These are phyloP conservation scores for Yarrowia porcina DNA, from an alignment of 805 yeast species.

Conservation along the genomic window DNA sequence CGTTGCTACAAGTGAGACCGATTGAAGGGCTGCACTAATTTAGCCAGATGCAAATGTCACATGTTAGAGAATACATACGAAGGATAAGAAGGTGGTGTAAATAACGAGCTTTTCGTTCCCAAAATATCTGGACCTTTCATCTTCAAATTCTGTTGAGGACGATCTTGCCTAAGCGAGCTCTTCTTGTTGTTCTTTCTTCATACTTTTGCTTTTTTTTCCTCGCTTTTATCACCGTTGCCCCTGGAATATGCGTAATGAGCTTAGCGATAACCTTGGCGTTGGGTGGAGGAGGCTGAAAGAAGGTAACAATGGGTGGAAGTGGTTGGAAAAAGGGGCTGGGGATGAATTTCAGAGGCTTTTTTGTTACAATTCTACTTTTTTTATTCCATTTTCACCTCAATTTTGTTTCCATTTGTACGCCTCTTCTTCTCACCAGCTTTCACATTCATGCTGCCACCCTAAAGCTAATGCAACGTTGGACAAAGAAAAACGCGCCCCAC, in stretches of 20 bases:
- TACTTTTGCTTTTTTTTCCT: neutral
- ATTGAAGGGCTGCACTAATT: neutral
- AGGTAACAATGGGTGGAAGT: too few relatives aligned
- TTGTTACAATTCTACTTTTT: too few relatives aligned
- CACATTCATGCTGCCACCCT: slow-evolving; percentile 8
- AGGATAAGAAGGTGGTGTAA: too few relatives aligned
- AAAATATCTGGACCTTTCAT: too few relatives aligned
- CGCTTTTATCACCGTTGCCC: neutral
- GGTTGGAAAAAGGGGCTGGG: too few relatives aligned
- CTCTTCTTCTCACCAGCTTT: neutral
- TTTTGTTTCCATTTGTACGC: too few relatives aligned
- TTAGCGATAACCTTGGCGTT: neutral
- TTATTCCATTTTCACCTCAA: too few relatives aligned
- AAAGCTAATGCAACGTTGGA: neutral
- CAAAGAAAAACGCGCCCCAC: slow-evolving; percentile 2
- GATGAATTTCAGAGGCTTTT: too few relatives aligned
- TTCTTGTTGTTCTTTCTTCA: neutral
- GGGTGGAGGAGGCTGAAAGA: too few relatives aligned
- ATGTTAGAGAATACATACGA: too few relatives aligned
- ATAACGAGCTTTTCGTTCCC: too few relatives aligned
- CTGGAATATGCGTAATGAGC: neutral
- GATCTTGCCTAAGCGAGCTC: neutral
- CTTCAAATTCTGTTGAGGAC: neutral
- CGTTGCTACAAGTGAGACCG: too few relatives aligned
- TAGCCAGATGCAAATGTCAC: neutral